These are phyloP conservation scores for Paraphoma sp. DNA, from an alignment of 2,329 filamentous ascomycete genomes.

Conservation along the genomic window DNA sequence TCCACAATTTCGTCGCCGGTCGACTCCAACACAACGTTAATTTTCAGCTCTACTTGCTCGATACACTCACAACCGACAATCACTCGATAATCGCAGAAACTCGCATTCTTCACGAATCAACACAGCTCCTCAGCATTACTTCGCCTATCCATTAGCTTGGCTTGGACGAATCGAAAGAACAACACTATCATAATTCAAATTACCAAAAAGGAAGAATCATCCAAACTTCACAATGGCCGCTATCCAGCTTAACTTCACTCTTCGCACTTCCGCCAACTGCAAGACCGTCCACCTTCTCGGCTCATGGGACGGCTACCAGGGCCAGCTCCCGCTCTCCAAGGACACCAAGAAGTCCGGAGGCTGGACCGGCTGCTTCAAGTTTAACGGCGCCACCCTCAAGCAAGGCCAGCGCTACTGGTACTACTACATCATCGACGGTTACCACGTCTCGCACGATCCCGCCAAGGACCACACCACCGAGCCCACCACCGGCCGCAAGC, in stretches of 20 bases:
- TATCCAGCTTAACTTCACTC: constrained; percentile 92
- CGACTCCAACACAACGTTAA: constrained; percentile 49
- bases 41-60: constrained; percentile 59
- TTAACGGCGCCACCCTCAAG: constrained; percentile 85
- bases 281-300: constrained; percentile 97
- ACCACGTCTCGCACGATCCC: constrained; percentile 97
- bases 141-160: constrained; percentile 49
- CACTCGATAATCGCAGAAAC: constrained; percentile 36
- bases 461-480: constrained; percentile 87
- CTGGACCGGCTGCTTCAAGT: constrained; percentile 97
- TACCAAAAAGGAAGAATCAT: constrained; percentile 31
- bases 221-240: constrained; percentile 71
- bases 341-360: constrained; percentile 87
- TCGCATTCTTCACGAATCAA: constrained; percentile 37
- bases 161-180: constrained; percentile 38
- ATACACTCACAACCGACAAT: constrained; percentile 34
- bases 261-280: constrained; percentile 94
- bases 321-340: constrained; percentile 92
- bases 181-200: constrained; percentile 32
- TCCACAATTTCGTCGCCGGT: constrained; percentile 48
- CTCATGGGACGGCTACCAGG: constrained; percentile 97
- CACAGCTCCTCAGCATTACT: constrained; percentile 45
- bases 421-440: constrained; percentile 99
- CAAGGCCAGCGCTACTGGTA: constrained; percentile 97
- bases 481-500: constrained; percentile 93